Conservation (phyloP, 2,329 filamentous ascomycete genomes). For the Phoma herbarum region DNA sequence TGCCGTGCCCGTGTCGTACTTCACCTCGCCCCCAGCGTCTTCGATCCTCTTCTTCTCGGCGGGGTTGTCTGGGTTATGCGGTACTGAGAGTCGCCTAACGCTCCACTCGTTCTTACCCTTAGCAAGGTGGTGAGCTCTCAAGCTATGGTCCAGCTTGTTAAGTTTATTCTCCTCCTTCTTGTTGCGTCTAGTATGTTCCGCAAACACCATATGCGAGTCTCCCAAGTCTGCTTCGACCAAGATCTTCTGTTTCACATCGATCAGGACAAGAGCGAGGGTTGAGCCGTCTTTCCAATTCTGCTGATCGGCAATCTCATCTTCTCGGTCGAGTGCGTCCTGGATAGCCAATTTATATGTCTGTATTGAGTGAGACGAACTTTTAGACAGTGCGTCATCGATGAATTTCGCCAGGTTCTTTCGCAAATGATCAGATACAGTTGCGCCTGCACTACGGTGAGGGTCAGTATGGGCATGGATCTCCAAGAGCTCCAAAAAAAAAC, state of each 20-base stretch:
- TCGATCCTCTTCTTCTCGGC: slow-evolving; percentile 33
- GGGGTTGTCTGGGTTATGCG: slow-evolving; percentile 32
- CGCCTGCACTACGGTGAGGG: slow-evolving; percentile 25
- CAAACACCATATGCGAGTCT: slow-evolving; percentile 36
- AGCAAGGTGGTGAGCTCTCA: slow-evolving; percentile 19
- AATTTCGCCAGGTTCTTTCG: slow-evolving; percentile 29
- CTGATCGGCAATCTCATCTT: slow-evolving; percentile 31
- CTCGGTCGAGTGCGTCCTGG: slow-evolving; percentile 32
- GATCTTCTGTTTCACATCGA: slow-evolving; percentile 34
- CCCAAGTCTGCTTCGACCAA: slow-evolving; percentile 36
- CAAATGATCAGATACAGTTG: slow-evolving; percentile 29
- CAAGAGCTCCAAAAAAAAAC: too few species aligned
- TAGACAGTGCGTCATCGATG: slow-evolving; percentile 30
- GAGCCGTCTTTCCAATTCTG: slow-evolving; percentile 32
- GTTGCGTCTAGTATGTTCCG: slow-evolving; percentile 16
- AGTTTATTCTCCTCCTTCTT: slow-evolving; percentile 17
- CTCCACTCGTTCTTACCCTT: slow-evolving; percentile 29
- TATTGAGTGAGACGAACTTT: slow-evolving; percentile 20
- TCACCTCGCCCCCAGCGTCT: slow-evolving; percentile 35
- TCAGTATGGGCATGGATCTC: slow-evolving; percentile 2
- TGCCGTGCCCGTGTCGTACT: slow-evolving; percentile 32
- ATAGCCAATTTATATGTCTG: slow-evolving; percentile 37
- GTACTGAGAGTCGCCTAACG: slow-evolving; percentile 28
- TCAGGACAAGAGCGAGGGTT: slow-evolving; percentile 34
- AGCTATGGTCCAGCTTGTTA: slow-evolving; percentile 14